phyloP scores from a whole-genome alignment of 2,329 filamentous ascomycete species.

The Dothistroma septosporum region DNA sequence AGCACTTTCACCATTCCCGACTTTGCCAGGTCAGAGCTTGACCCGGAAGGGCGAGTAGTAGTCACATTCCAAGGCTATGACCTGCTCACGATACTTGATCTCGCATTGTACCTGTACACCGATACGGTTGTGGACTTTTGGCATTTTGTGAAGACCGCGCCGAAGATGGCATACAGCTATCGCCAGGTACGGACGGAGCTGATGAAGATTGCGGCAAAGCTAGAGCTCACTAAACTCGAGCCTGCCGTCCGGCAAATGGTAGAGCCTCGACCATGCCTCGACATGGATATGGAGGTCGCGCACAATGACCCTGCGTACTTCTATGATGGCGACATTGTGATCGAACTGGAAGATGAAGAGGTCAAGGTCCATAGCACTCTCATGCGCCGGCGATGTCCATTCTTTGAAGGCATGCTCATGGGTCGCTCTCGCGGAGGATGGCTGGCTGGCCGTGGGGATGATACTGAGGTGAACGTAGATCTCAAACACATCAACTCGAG shows the following conservation, averaged over 20 bases:
- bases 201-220: slow-evolving; percentile 73
- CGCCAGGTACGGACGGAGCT: slow-evolving; percentile 77
- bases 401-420: slow-evolving; percentile 85
- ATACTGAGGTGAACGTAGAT: slow-evolving; percentile 66
- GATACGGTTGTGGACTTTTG: slow-evolving; percentile 80
- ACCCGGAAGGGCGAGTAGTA: slow-evolving; percentile 49
- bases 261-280: slow-evolving; percentile 59
- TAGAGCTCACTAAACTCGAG: slow-evolving; percentile 70
- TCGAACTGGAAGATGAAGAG: slow-evolving; percentile 73
- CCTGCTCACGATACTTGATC: slow-evolving; percentile 71
- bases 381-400: slow-evolving; percentile 79
- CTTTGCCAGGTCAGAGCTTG: slow-evolving; percentile 54
- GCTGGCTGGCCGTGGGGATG: slow-evolving; percentile 51
- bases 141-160: slow-evolving; percentile 68
- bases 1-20: slow-evolving; percentile 58
- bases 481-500: slow-evolving; percentile 71
- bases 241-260: slow-evolving; percentile 72
- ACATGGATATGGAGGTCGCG: slow-evolving; percentile 66
- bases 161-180: slow-evolving; percentile 65
- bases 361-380: slow-evolving; percentile 72
- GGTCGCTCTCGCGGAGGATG: slow-evolving; percentile 83
- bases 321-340: slow-evolving; percentile 70
- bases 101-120: slow-evolving; percentile 75
- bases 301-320: slow-evolving; percentile 68
- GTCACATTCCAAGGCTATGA: slow-evolving; percentile 69